Evolutionary conservation across 2,329 filamentous ascomycete species (phyloP), one percentile per base, ranked within the genome.

Genomic region (Aspergillus unguis): DNA sequence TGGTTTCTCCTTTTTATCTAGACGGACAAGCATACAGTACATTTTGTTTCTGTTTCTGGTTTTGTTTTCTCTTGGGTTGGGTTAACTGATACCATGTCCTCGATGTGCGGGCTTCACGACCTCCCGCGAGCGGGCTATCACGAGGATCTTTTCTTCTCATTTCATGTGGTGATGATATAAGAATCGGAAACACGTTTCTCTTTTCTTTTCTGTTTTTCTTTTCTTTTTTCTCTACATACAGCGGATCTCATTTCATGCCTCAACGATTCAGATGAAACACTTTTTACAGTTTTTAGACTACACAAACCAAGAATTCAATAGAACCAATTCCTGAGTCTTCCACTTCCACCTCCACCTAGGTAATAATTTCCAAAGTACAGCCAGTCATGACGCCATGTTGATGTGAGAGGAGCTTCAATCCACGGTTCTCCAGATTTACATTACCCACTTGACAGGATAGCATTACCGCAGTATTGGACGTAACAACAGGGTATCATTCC

Each of bases 31-130:
- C 38, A 47, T 52, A 50, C 37, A 48, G 36, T 41, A 17, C 46
- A 37, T 50, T 50, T 44, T 47, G 32, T 38, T 50, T 5, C 9
- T 37, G 17, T 33, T 27, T 35, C 48, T 43, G 31, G 37, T 43
- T 38, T 51, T 47, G 36, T 50, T 49, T 47, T 35, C 54, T n/a
- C n/a, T n/a, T n/a, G 49, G 52, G 57, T 58, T 57, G 58, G 55
- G 59, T 57, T 61, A n/a, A 58, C 56, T 61, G 60, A 62, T 62
- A 61, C 60, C 60, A 60, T 45, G 54, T 55, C 46, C 35, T 46
- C 36, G 35, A 36, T 36, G 35, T 35, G 35, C 27, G 23, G 25
- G 28, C 26, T 44, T 17, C 33, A 46, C 26, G 11, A 40, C 35
- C 10, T 23, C 27, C 38, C 38, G 40, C 38, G 9, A 49, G 33